Base-by-base conservation (phyloP, 257 asterid genomes). In the Handroanthus guayacan region DNA sequence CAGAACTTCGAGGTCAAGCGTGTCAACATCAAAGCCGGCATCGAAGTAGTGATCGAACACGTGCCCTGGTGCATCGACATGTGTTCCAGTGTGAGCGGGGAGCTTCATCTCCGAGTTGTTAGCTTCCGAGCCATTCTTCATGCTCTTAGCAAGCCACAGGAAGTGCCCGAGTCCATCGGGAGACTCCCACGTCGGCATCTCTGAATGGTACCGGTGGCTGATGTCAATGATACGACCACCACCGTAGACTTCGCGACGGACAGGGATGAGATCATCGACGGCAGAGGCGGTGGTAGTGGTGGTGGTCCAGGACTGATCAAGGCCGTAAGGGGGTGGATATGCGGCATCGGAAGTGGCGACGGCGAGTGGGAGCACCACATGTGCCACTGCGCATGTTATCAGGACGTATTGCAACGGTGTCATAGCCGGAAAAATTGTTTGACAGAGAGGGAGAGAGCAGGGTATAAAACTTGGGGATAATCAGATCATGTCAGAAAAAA, bases 41-140 rank as follows among this genome's bases (percentile, higher is more conserved):
- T 93, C 97, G 47, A 83, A 91, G 69, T 95, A 95, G 80, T 86
- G 91, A 75, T 93, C 97, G 70, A 62, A 88, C 5, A 91, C 96
- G 78, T 95, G 99, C 0, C 97, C 99, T 4, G 99, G 97, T 4
- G 99, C 89, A 76, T 95, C 99, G 48, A 92, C 97, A 79, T 95
- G 99, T n/a, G 99, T 95, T 9, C 99, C 99, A 4, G 96, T 91
- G 75, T 95, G 99, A 66, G 89, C 34, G 1, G 92, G 88, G 75
- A 95, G 82, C 88, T 91, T 95, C 97, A 95, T 87, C 75, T 90
- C 92, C 16, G 99, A 95, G 78, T 87, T 87, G 75, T 95, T 95
- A 38, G 98, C 90, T 7, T 11, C 80, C 36, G 98, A 89, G 11
- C 97, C 97, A 68, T 95, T 95, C 82, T 93, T 92, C 93, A 95